Conservation (phyloP, 805 yeast genomes). For the Isabelozyma rhagii region DNA sequence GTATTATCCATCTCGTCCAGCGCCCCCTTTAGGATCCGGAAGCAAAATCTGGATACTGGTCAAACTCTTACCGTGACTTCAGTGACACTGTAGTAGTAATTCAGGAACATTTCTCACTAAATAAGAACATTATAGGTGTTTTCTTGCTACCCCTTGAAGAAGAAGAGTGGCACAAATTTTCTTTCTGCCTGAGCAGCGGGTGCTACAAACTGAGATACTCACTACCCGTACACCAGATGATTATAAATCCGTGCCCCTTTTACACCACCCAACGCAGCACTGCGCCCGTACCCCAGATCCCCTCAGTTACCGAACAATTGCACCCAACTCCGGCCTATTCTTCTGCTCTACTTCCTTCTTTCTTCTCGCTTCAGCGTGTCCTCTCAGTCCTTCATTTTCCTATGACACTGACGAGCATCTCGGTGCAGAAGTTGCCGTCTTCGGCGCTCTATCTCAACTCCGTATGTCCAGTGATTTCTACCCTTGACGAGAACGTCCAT, state of each 20-base stretch:
- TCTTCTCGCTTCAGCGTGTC: neutral
- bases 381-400: neutral
- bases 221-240: neutral
- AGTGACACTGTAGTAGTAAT: neutral
- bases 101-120: neutral
- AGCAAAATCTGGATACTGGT: too few relatives aligned
- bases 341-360: too few relatives aligned
- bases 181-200: neutral
- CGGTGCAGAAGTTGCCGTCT: slow-evolving; percentile 22
- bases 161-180: neutral
- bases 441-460: slow-evolving; percentile 28
- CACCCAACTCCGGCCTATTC: too few relatives aligned
- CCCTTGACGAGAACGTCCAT: slow-evolving; percentile 32
- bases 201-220: neutral
- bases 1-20: too few relatives aligned
- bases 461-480: slow-evolving; percentile 34
- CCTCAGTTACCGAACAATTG: neutral
- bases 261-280: too few relatives aligned
- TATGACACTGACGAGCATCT: slow-evolving; percentile 22
- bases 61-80: neutral
- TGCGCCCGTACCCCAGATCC: neutral
- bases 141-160: neutral
- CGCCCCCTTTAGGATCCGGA: too few relatives aligned
- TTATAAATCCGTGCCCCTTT: neutral
- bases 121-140: neutral